phyloP scores from a whole-genome alignment of 306 rosid genomes.

The Cucurbita pepo region DNA sequence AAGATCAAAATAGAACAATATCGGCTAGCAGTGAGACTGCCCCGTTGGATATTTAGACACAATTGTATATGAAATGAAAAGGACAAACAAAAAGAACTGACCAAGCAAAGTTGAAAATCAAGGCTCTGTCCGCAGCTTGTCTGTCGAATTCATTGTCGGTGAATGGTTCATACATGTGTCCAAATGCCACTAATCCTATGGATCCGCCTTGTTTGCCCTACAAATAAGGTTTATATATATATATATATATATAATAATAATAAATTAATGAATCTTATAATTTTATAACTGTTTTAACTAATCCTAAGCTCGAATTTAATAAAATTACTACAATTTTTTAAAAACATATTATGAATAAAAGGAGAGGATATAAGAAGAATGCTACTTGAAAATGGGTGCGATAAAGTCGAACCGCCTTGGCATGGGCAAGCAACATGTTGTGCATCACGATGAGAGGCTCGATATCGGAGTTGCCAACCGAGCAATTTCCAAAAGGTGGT shows the following conservation, averaged over 20 bases:
- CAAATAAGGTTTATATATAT: neutral
- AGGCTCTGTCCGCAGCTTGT: constrained; percentile 32
- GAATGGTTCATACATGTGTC: constrained; percentile 44
- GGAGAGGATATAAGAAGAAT: neutral
- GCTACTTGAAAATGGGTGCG: constrained; percentile 36
- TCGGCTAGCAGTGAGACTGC: too few relatives aligned
- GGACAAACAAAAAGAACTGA: neutral
- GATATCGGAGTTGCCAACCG: constrained; percentile 31
- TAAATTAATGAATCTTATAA: too few relatives aligned
- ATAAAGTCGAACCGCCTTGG: constrained; percentile 40
- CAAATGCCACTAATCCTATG: constrained; percentile 21
- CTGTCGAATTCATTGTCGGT: constrained; percentile 31
- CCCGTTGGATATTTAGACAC: too few relatives aligned
- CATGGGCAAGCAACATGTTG: constrained; percentile 50
- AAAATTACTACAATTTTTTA: too few relatives aligned
- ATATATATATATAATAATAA: too few relatives aligned
- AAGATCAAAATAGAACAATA: too few relatives aligned
- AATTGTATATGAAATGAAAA: too few relatives aligned
- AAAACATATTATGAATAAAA: too few relatives aligned
- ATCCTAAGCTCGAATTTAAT: too few relatives aligned
- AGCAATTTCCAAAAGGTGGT: constrained; percentile 53
- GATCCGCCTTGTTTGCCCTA: constrained; percentile 39
- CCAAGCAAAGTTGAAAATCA: constrained; percentile 34
- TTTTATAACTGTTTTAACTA: too few relatives aligned
- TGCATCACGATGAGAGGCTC: constrained; percentile 60